Conservation (phyloP, 371 early-diverging fungal genomes). For the Apophysomyces elegans region DNA sequence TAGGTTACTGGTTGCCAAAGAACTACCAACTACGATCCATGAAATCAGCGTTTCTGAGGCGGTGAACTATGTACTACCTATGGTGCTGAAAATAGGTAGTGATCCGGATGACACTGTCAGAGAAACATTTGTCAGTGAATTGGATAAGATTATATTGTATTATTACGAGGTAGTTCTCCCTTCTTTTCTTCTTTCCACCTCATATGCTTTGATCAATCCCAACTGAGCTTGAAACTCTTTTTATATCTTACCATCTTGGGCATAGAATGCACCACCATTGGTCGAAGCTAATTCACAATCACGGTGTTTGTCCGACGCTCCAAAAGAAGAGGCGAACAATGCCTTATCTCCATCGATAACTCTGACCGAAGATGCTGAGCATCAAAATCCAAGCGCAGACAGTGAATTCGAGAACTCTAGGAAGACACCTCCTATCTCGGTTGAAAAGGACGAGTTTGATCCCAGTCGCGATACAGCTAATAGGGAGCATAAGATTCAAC, state of each 20-base stretch:
- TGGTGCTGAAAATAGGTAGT: slow-evolving; percentile 45
- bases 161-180: slow-evolving; percentile 49
- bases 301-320: not conserved
- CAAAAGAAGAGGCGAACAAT: not conserved
- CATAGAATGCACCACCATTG: slow-evolving; percentile 32
- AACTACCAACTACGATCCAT: slow-evolving; percentile 43
- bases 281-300: slow-evolving; percentile 14
- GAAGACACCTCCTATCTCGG: not conserved
- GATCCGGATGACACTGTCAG: slow-evolving; percentile 57
- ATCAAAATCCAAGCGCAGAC: not conserved
- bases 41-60: slow-evolving; percentile 51
- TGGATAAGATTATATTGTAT: slow-evolving; percentile 55
- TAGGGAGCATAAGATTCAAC: slow-evolving; percentile 10
- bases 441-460: slow-evolving; percentile 5
- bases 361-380: not conserved
- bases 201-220: not conserved
- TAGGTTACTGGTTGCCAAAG: slow-evolving; percentile 43
- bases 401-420: not conserved
- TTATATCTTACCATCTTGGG: not conserved
- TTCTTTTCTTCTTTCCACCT: not conserved
- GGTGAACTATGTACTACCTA: slow-evolving; percentile 50
- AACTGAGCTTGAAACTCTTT: not conserved
- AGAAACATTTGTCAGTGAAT: slow-evolving; percentile 56
- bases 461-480: not conserved
- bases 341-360: not conserved